These are phyloP conservation scores for Penicillium cataractarum DNA, from an alignment of 495 filamentous ascomycete genomes.

Conservation along the genomic window DNA sequence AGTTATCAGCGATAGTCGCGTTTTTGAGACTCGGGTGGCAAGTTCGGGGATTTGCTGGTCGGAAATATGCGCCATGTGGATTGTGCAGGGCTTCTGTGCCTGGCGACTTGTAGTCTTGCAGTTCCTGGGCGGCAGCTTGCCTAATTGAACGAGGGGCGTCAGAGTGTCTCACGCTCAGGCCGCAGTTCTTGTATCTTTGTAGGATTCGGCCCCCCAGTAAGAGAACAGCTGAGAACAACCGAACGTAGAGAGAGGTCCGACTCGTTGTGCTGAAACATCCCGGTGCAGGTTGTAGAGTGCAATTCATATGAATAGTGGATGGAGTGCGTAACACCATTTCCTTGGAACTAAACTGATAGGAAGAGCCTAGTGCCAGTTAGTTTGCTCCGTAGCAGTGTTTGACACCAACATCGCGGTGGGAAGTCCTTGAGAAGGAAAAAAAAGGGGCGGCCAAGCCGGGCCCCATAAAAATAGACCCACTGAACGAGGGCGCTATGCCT, in stretches of 20 bases:
- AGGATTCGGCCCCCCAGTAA: slow-evolving; percentile 1
- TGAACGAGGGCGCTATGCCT: slow-evolving; percentile 9
- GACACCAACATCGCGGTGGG: neutral
- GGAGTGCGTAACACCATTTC: slow-evolving; percentile 6
- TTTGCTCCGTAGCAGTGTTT: neutral
- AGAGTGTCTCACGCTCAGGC: slow-evolving; percentile 18
- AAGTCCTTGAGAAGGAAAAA: slow-evolving; percentile 12
- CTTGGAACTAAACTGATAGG: slow-evolving; percentile 1
- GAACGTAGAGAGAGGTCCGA: neutral
- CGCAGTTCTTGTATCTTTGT: slow-evolving; percentile 12
- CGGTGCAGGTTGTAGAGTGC: slow-evolving; percentile 11
- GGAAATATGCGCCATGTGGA: slow-evolving; percentile 4
- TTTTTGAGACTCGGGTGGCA: slow-evolving; percentile 17
- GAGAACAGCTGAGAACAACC: neutral
- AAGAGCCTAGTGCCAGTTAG: neutral
- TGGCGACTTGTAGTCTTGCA: neutral
- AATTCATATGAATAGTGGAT: slow-evolving; percentile 8
- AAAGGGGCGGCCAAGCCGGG: slow-evolving; percentile 4
- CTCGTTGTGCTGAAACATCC: slow-evolving; percentile 5
- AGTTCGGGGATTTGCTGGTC: slow-evolving; percentile 1
- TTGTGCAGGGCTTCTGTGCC: neutral
- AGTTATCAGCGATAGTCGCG: slow-evolving; percentile 1
- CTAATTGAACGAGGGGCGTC: slow-evolving; percentile 11
- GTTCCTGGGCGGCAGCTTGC: slow-evolving; percentile 10
- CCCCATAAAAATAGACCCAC: slow-evolving; percentile 15